Conservation (phyloP, 2,329 filamentous ascomycete genomes). For the Fusarium heterosporum region DNA sequence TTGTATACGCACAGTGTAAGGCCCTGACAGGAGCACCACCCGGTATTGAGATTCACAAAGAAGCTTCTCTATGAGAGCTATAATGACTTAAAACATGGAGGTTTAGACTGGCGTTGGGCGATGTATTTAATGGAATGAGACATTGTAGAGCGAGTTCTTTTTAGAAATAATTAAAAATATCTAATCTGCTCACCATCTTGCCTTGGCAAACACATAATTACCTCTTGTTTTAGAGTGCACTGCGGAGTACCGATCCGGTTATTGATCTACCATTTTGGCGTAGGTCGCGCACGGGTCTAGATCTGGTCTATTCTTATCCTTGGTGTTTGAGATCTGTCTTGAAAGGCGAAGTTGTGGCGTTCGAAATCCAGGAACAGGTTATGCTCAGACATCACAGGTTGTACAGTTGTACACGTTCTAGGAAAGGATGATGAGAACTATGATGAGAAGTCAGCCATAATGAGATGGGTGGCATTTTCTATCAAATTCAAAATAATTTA, state of each 20-base stretch:
- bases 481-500: not conserved
- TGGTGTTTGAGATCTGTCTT: conserved; percentile 19
- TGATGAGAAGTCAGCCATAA: not conserved
- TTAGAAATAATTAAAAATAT: conserved; percentile 11
- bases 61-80: conserved; percentile 47
- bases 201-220: conserved; percentile 4
- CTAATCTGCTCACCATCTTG: not conserved
- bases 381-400: not conserved
- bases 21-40: conserved; percentile 63
- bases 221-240: conserved; percentile 12
- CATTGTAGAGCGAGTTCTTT: conserved; percentile 15
- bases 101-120: conserved; percentile 28
- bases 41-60: conserved; percentile 66
- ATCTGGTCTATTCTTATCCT: conserved; percentile 17
- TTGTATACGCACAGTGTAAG: conserved; percentile 68
- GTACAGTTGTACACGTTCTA: not conserved
- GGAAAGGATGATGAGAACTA: not conserved
- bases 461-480: not conserved
- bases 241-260: conserved; percentile 30
- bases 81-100: not conserved
- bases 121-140: conserved; percentile 5
- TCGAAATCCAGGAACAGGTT: not conserved
- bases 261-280: conserved; percentile 27
- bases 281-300: conserved; percentile 11
- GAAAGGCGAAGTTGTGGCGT: conserved; percentile 27